Percentiles rank a stretch among this genome's conserved stretches.
Evolutionary conservation across 345 rosid genomes (phyloP).

Genomic region (Heritiera fomes): DNA sequence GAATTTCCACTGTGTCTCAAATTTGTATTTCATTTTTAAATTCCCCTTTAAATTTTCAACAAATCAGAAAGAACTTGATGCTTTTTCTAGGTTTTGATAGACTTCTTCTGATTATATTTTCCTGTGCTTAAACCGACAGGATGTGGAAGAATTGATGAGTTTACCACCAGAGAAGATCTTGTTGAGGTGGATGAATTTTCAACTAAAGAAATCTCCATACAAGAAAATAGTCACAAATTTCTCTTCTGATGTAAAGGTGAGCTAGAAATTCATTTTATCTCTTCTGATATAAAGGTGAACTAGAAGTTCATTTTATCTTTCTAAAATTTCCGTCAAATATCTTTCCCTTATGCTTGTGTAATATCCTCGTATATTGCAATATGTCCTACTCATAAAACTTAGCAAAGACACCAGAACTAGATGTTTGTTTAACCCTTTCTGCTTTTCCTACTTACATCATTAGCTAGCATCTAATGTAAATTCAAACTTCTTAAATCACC

Average conservation of each 20-base stretch:
- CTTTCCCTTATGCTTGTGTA: background rate
- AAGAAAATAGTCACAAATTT: slow-evolving; percentile 81
- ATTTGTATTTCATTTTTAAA: slow-evolving; percentile 8
- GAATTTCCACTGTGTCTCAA: background rate
- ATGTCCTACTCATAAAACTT: background rate
- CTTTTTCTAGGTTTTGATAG: slow-evolving; percentile 8
- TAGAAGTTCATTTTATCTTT: background rate
- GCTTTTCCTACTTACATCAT: background rate
- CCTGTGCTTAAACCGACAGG: slow-evolving; percentile 47
- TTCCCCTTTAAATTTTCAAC: background rate
- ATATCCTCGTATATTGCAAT: background rate
- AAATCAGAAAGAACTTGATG: background rate
- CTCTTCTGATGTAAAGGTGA: slow-evolving; percentile 96
- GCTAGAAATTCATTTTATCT: background rate
- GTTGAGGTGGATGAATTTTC: slow-evolving; percentile 98
- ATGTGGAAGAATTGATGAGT: slow-evolving; percentile 97
- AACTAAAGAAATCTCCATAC: slow-evolving; percentile 74
- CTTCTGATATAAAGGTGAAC: slow-evolving; percentile 89
- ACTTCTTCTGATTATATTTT: slow-evolving; percentile 14
- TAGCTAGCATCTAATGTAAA: background rate
- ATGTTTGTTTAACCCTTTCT: background rate
- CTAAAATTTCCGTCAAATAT: background rate
- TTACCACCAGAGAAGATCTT: slow-evolving; percentile 97
- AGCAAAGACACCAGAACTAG: background rate
- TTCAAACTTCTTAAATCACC: background rate